phyloP scores from a whole-genome alignment of 2,329 filamentous ascomycete species.

The Fusarium sp. region DNA sequence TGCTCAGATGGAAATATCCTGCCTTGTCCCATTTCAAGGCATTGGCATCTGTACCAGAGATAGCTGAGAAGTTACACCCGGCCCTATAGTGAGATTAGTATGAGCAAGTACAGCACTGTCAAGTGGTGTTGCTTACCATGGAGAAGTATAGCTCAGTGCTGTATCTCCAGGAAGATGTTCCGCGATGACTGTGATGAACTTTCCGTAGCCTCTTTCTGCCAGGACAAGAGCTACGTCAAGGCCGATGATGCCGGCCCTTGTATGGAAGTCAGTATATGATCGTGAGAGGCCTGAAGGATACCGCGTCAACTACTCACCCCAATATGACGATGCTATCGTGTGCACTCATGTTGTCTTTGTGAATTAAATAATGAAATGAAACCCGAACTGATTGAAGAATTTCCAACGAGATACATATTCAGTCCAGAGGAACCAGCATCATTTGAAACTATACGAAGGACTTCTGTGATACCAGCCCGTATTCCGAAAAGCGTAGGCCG shows the following conservation, averaged over 20 bases:
- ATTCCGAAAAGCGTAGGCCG: neutral
- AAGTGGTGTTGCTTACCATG: neutral
- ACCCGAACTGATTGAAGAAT: no score
- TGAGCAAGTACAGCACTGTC: fast-evolving
- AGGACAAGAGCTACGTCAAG: neutral
- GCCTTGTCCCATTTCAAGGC: slow-evolving; percentile 2
- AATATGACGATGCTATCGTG: neutral
- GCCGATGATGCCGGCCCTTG: neutral
- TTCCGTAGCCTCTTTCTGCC: neutral
- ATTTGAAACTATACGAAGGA: neutral
- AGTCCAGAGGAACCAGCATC: no score
- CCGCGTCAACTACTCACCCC: neutral
- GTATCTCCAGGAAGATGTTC: neutral
- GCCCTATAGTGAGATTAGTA: neutral
- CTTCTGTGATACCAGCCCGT: neutral
- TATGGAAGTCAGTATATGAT: neutral
- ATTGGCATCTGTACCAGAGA: neutral
- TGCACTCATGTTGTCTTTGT: neutral
- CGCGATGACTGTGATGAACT: neutral
- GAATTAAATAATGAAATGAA: no score
- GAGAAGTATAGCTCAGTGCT: neutral
- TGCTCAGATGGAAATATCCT: neutral
- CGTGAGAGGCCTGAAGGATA: no score
- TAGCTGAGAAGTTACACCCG: slow-evolving; percentile 1
- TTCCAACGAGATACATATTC: no score